Base-by-base conservation (phyloP, 257 asterid species). In the Vinca minor region DNA sequence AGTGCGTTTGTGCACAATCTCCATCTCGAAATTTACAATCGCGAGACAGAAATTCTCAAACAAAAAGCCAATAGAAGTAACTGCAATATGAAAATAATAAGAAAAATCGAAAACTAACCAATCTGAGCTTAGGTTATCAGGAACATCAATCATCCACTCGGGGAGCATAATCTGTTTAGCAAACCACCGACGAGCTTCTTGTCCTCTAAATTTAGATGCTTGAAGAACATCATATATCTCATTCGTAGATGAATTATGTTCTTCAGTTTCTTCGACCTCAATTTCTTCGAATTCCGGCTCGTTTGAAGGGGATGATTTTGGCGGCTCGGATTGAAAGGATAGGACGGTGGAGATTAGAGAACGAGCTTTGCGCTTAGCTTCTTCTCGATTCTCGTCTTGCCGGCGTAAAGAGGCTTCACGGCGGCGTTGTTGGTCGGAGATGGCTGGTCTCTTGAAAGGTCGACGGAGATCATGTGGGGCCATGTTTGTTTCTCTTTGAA, bases 121-220 rank as follows among this genome's bases (percentile, higher is more conserved):
- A 73, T 89, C 92, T 17, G 83, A 52, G 49, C 44, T 77, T 32
- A 93, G 67, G 62, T 73, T 77, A 39, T 88, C 84, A 12, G 99
- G 99, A 29, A 89, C 86, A 67, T 89, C 97, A 32, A 93, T 82
- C 96, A 87, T 93, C 96, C 97, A 85, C 65, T 93, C 99, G 5
- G 97, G 96, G 29, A 89, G 87, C 98, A 93, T 87, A 68, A 89
- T 94, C 81, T 89, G 99, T 87, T 84, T 93, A 1, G 97, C 86
- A 66, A 89, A 93, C 95, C 97, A 85, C 47, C 74, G 80, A 53
- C 97, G 91, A 57, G 95, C 96, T 53, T 89, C 96, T 11, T 76
- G 65, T 61, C 98, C 96, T 79, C 74, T 84, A 7, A 87, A 76
- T 49, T 68, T 78, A 53, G 94, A 78, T 18, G 96, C 90, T 49